phyloP scores from a whole-genome alignment of 768 basidiomycete species.

The Collybia sp. region DNA sequence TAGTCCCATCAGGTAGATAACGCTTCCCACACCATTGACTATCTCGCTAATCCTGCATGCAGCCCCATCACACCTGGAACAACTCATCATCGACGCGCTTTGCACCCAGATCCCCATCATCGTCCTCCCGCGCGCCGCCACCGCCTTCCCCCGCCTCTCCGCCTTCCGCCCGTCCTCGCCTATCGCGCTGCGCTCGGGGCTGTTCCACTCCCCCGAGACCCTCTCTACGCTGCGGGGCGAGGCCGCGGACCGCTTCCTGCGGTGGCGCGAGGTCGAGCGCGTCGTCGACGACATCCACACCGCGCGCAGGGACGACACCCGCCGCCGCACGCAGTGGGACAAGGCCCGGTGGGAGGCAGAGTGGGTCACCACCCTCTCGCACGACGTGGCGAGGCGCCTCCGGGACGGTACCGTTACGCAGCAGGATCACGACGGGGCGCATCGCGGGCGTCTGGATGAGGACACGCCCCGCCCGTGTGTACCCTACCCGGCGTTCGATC shows the following conservation, averaged over 20 bases:
- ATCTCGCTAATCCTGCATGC: constrained; percentile 15
- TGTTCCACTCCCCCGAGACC: constrained; percentile 64
- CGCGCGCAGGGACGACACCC: constrained; percentile 17
- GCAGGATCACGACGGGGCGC: constrained; percentile 4
- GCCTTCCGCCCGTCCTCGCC: constrained; percentile 51
- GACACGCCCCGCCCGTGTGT: not conserved
- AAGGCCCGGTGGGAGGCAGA: constrained; percentile 65
- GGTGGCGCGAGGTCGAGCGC: constrained; percentile 68
- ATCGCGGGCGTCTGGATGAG: constrained; percentile 4
- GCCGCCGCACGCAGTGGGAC: constrained; percentile 37
- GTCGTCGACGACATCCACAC: constrained; percentile 41
- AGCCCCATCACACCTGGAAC: constrained; percentile 35
- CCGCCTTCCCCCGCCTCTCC: constrained; percentile 35
- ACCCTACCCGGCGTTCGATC: constrained; percentile 47
- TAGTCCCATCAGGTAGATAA: constrained; percentile 41
- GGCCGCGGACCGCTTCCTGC: constrained; percentile 64
- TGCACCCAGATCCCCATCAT: constrained; percentile 54
- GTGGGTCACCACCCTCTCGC: constrained; percentile 57
- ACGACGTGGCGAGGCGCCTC: constrained; percentile 50
- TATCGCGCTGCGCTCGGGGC: constrained; percentile 47
- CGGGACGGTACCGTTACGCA: constrained; percentile 31
- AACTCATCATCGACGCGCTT: constrained; percentile 43
- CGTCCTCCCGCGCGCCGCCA: constrained; percentile 37
- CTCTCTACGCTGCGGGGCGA: constrained; percentile 54
- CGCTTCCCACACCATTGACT: constrained; percentile 5